A percentile compares a stretch with the other conserved stretches of the same genome.
These are phyloP conservation scores for Achaetomium macrosporum DNA, from an alignment of 2,329 filamentous ascomycete genomes.

Conservation along the genomic window DNA sequence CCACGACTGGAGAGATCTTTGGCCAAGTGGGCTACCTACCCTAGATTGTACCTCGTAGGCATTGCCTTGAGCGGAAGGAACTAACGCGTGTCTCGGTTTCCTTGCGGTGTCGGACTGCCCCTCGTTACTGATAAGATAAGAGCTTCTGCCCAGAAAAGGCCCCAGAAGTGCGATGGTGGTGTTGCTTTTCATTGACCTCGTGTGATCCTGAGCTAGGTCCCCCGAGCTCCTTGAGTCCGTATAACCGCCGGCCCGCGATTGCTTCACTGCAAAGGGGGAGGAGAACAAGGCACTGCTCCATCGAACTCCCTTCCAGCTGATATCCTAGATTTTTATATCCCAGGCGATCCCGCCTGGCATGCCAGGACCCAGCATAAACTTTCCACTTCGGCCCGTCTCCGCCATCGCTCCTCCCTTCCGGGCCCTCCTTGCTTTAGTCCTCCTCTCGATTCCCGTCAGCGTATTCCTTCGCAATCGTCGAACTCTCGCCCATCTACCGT, in stretches of 20 bases:
- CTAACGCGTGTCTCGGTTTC: neutral
- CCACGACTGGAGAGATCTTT: neutral
- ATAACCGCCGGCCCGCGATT: neutral
- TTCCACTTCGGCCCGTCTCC: conserved; percentile 21
- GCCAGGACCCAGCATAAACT: conserved; percentile 11
- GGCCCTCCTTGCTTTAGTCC: conserved; percentile 19
- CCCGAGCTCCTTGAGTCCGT: neutral
- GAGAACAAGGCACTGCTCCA: neutral
- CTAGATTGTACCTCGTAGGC: no score
- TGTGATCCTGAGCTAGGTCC: neutral
- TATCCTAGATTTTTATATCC: conserved; percentile 5
- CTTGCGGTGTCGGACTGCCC: conserved; percentile 17
- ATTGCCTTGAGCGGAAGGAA: neutral
- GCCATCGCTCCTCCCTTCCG: conserved; percentile 20
- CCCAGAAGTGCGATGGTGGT: neutral
- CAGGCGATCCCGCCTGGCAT: conserved; percentile 19
- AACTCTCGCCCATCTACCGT: conserved; percentile 1
- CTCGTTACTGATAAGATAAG: conserved; percentile 29
- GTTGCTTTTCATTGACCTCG: conserved; percentile 4
- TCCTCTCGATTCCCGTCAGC: conserved; percentile 18
- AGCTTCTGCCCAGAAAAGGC: conserved; percentile 14
- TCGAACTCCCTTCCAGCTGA: neutral
- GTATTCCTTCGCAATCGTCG: conserved; percentile 15
- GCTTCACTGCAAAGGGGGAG: neutral
- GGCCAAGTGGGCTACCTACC: neutral